Base-by-base conservation (phyloP, 495 filamentous ascomycete genomes). In the Immersiella caudata region DNA sequence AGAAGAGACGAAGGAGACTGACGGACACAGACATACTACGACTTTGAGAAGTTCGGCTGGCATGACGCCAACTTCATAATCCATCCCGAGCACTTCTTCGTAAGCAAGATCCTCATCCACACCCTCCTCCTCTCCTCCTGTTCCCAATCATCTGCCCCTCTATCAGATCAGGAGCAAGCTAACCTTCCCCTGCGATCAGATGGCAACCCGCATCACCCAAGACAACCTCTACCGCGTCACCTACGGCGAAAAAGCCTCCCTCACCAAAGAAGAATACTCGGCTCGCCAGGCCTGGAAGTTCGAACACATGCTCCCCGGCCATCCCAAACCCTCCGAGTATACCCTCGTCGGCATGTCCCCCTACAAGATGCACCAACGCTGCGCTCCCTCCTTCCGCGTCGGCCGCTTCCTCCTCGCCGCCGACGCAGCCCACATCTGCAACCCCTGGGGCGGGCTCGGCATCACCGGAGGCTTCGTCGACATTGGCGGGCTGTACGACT, bases 401-500 rank as follows among this genome's bases (percentile, higher is more conserved):
- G 87, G 88, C 0, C 79, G 84, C 2, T 69, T 89, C n/a, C 21
- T 86, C 7, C 77, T 90, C 0, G 86, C 82, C 1, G 88, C 86
- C 9, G 88, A 90, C 77, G 86, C 88, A 20, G 85, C 83, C 16
- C 85, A 87, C 70, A 67, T 87, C 25, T 86, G 83, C 70, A 86
- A 86, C 74, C 85, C 85, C 1, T 83, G 79, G 71, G 87, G 87
- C 61, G 86, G 87, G 6, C 75, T 88, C 49, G 87, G 87, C 2
- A 82, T 89, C 54, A 89, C 86, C 0, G 86, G 86, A 12, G 87
- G 87, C 0, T 83, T 89, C 26, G 86, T 83, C 14, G 87, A 89
- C 63, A 79, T 88, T 1, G 85, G 85, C 25, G 82, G 82, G 0
- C 78, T 89, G n/a, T 85, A 78, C 60, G 86, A 89, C 64, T 84